Percentiles rank a stretch among this genome's conserved stretches.
Evolutionary conservation across 1,284 basidiomycete genomes (phyloP).

Genomic region (Garcileccinum viscosum): DNA sequence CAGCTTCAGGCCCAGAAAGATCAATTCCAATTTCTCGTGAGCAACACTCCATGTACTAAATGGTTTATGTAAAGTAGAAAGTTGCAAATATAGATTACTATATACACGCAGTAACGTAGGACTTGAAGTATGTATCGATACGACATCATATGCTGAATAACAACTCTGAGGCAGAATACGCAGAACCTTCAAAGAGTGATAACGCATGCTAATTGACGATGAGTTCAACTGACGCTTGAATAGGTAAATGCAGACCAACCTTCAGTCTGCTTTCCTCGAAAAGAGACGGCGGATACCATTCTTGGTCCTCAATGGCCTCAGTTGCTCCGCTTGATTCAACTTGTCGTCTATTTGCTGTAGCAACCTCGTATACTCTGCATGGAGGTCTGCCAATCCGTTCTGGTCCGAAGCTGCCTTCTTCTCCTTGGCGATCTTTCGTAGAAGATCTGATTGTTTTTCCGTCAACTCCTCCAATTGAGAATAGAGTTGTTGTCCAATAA

Average conservation of each 20-base stretch:
- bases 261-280: background rate
- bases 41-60: no score
- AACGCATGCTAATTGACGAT: no score
- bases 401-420: background rate
- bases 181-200: no score
- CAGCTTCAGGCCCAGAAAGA: no score
- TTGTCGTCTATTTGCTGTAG: background rate
- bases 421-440: constrained; percentile 2
- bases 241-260: background rate
- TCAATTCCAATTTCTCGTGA: no score
- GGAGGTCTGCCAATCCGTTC: background rate
- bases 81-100: no score
- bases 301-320: background rate
- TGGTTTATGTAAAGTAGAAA: no score
- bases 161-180: no score
- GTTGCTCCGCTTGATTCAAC: background rate
- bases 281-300: background rate
- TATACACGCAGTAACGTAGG: no score
- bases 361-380: constrained; percentile 1
- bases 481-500: constrained; percentile 7
- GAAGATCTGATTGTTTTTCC: background rate
- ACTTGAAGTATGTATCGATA: no score
- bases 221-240: no score
- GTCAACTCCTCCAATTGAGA: constrained; percentile 5
- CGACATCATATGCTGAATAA: no score